phyloP scores from a whole-genome alignment of 768 basidiomycete species.

The Termitomyces sp. region DNA sequence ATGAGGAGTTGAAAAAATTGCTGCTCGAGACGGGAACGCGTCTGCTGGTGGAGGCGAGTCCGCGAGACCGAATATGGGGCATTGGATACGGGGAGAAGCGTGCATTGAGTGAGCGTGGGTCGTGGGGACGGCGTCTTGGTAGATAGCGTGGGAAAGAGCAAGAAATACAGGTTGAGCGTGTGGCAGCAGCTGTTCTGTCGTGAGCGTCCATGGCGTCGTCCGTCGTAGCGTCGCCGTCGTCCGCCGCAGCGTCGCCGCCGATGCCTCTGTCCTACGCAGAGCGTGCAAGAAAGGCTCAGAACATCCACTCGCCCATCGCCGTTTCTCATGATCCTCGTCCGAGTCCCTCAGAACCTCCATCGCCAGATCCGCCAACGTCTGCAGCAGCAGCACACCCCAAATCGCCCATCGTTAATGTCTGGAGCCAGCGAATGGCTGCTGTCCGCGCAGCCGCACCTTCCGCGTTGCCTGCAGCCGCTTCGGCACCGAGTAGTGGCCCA shows the following conservation, averaged over 20 bases:
- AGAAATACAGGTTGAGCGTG: not conserved
- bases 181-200: not conserved
- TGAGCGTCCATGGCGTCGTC: conserved; percentile 18
- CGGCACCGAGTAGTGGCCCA: conserved; percentile 17
- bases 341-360: not conserved
- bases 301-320: conserved; percentile 26
- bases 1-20: no score
- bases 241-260: conserved; percentile 11
- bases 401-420: conserved; percentile 26
- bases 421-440: conserved; percentile 30
- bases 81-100: no score
- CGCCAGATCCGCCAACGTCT: not conserved
- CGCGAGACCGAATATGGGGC: no score
- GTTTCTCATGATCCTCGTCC: not conserved
- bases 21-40: no score
- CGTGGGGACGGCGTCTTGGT: no score
- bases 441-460: conserved; percentile 14
- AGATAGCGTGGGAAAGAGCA: not conserved
- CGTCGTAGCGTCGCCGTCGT: not conserved
- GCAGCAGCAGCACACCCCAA: conserved; percentile 9
- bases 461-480: not conserved
- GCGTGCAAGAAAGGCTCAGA: conserved; percentile 49
- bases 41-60: no score
- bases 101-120: no score
- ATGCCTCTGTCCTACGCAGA: conserved; percentile 56